A percentile compares a stretch with the other conserved stretches of the same genome.
phyloP scores from a whole-genome alignment of 768 basidiomycete species.

The Gloeophyllum trabeum region DNA sequence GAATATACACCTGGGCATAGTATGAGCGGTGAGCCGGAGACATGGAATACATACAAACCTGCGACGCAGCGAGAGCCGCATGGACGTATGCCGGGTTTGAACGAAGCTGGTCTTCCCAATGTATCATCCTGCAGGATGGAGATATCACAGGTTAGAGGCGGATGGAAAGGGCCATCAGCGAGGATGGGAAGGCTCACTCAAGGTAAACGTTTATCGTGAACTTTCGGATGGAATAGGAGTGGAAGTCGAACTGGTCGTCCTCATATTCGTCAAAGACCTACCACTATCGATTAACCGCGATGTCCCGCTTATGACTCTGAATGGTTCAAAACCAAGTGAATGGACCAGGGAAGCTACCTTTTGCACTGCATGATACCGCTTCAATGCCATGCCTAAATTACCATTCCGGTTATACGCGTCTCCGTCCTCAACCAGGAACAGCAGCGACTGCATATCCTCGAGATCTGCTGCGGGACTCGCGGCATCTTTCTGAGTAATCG shows the following conservation, averaged over 20 bases:
- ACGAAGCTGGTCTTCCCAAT: conserved; percentile 74
- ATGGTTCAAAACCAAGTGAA: not conserved
- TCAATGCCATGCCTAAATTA: conserved; percentile 69
- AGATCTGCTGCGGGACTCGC: conserved; percentile 64
- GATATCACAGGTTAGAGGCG: conserved; percentile 4
- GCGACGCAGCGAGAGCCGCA: conserved; percentile 60
- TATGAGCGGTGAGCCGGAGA: not conserved
- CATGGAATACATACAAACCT: conserved; percentile 31
- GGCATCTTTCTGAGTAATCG: conserved; percentile 64
- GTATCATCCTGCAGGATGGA: conserved; percentile 42
- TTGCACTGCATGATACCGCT: conserved; percentile 68
- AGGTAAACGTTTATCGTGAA: conserved; percentile 81
- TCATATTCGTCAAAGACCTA: conserved; percentile 81
- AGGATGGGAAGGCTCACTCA: conserved; percentile 40
- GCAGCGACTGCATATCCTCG: conserved; percentile 91
- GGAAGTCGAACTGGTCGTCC: conserved; percentile 97
- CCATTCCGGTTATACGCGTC: conserved; percentile 55
- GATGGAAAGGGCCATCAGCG: conserved; percentile 1
- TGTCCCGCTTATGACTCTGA: not conserved
- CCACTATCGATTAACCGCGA: no score
- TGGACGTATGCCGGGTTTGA: conserved; percentile 69
- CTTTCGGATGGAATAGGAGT: conserved; percentile 86
- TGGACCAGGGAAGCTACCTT: conserved; percentile 34
- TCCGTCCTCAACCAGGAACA: conserved; percentile 79
- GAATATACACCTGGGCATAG: conserved; percentile 55